Evolutionary conservation across 345 rosid species (phyloP).

Genomic region (Litchi chinensis): DNA sequence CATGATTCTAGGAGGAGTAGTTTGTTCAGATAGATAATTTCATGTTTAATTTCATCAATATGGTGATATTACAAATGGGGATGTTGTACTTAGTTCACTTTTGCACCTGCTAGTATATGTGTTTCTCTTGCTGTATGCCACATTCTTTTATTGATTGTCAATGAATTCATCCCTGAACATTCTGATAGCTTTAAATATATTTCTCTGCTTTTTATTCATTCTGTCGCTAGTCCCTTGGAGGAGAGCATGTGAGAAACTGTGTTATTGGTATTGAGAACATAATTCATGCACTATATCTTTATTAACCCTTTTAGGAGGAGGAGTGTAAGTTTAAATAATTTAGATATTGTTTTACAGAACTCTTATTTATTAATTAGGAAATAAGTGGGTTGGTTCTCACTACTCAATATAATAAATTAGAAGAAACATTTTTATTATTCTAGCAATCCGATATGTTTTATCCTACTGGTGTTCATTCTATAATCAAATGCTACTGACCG

Average conservation of each 20-base stretch:
- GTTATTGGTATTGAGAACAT: not conserved
- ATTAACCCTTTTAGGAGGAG: not conserved
- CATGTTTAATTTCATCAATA: not conserved
- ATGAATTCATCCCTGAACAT: not conserved
- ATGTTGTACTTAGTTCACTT: not conserved
- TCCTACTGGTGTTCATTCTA: not conserved
- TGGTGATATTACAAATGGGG: not conserved
- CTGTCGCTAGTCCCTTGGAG: not conserved
- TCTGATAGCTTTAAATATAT: not conserved
- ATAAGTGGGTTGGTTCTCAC: not conserved
- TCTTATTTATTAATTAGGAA: not conserved
- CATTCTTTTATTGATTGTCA: not conserved
- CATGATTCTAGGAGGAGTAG: not conserved
- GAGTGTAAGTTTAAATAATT: not conserved
- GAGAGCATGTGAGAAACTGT: not conserved
- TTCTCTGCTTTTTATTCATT: not conserved
- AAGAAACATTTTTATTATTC: not conserved
- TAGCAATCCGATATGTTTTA: not conserved
- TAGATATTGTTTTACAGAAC: not conserved
- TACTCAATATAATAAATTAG: not conserved
- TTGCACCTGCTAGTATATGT: not conserved
- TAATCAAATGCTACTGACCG: not conserved
- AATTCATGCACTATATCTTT: no score
- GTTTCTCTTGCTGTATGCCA: not conserved
- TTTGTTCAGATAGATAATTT: not conserved